Base-by-base conservation (phyloP, 208 protist genomes). In the Crithidia acanthocephali region DNA sequence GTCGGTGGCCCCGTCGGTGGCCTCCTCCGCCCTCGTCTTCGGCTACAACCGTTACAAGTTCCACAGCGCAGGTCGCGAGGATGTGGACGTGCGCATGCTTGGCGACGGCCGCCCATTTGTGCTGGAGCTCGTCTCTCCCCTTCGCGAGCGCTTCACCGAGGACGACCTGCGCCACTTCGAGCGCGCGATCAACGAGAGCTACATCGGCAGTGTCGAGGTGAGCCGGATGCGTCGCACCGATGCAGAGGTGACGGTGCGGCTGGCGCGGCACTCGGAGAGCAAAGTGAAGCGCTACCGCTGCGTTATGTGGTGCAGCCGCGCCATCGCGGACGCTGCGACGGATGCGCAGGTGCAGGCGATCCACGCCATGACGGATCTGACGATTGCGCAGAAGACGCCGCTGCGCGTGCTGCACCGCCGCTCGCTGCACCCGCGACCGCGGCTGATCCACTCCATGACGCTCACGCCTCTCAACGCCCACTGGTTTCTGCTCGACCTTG, bases 21-120 rank as follows among this genome's bases (percentile, higher is more conserved):
- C 66, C n/a, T 72, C 71, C 33, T 77, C 72, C 27, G 16, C 33
- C 5, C 37, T 72, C 22, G 87, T 94, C 42, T 91, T 90, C 51
- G 91, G 91, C 40, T 92, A 87, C 66, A 88, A 82, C 42, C 75
- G 87, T 42, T 97, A 95, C 84, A 94, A 94, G 74, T 98, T 98
- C 71, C 89, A 97, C 76, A 97, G 93, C 62, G 87, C 95, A 32
- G 97, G 97, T 15, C 86, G 97, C 53, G 95, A 98, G 78, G 97
- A 98, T 70, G 84, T 97, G 58, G 96, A 98, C 74, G 97, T 98
- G 52, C 88, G 97, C 47, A 98, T 98, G 97, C 84, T 98, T 11
- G 95, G 96, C 51, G 82, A 80, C 30, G 97, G 97, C 15, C 75
- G 97, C 2, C 97, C 97, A 4, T 98, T 98, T 81, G 83, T 98